A percentile compares a stretch with the other conserved stretches of the same genome.
Evolutionary conservation across 2,329 filamentous ascomycete species (phyloP).

Genomic region (Fulvia fulva): DNA sequence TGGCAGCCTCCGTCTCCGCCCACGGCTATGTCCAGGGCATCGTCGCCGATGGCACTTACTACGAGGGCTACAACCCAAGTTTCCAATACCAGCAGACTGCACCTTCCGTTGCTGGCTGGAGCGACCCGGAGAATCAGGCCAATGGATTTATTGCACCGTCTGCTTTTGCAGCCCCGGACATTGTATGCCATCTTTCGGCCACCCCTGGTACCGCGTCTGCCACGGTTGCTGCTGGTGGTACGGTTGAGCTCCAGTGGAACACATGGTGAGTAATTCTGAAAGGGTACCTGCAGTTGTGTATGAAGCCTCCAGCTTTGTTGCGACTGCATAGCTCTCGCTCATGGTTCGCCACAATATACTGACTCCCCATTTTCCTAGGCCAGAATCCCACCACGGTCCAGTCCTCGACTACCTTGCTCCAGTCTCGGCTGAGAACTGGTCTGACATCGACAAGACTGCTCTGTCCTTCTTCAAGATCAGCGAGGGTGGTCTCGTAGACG

Average conservation of each 20-base stretch:
- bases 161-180: slow-evolving; percentile 24
- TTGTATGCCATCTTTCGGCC: slow-evolving; percentile 50
- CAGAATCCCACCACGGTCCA: slow-evolving; percentile 60
- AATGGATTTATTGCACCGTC: slow-evolving; percentile 31
- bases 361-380: slow-evolving; percentile 24
- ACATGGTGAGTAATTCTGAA: background rate
- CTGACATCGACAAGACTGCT: slow-evolving; percentile 49
- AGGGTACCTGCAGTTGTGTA: too few species aligned
- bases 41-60: slow-evolving; percentile 46
- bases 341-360: too few species aligned
- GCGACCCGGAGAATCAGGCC: slow-evolving; percentile 44
- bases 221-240: slow-evolving; percentile 57
- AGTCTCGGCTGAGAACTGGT: slow-evolving; percentile 52
- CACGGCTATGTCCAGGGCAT: slow-evolving; percentile 47
- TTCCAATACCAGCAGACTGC: slow-evolving; percentile 38
- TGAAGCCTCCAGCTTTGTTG: too few species aligned
- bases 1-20: slow-evolving; percentile 40
- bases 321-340: too few species aligned
- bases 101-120: slow-evolving; percentile 52
- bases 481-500: slow-evolving; percentile 49
- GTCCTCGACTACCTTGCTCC: slow-evolving; percentile 62
- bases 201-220: slow-evolving; percentile 50
- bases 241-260: slow-evolving; percentile 49
- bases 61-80: slow-evolving; percentile 42
- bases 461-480: slow-evolving; percentile 64